phyloP scores from a whole-genome alignment of 176 grass and related monocot species.

The Juncus inflexus region DNA sequence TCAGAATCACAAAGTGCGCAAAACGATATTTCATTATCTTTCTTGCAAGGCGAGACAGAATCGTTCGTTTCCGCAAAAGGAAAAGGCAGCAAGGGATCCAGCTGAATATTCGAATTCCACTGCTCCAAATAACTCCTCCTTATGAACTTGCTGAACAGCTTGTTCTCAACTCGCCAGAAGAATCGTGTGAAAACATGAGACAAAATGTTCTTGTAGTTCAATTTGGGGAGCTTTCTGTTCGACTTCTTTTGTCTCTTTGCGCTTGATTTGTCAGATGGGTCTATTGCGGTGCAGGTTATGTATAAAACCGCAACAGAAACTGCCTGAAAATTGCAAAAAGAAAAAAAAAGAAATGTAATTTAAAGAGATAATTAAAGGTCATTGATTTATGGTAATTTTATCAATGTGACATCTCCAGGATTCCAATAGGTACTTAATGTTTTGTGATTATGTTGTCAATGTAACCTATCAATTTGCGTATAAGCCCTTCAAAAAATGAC shows the following conservation, averaged over 20 bases:
- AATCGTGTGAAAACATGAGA: constrained; percentile 47
- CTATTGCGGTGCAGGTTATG: constrained; percentile 64
- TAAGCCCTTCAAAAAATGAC: neutral
- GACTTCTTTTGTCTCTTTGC: constrained; percentile 52
- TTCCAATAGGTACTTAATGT: too few species aligned
- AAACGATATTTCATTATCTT: constrained; percentile 67
- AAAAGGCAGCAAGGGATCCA: constrained; percentile 85
- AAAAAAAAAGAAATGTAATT: neutral
- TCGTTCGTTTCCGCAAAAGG: constrained; percentile 71
- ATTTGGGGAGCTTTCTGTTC: constrained; percentile 37
- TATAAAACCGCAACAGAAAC: constrained; percentile 50
- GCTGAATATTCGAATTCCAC: constrained; percentile 62
- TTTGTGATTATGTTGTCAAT: too few species aligned
- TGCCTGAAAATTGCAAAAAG: constrained; percentile 26
- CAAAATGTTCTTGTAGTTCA: constrained; percentile 78
- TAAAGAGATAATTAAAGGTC: neutral
- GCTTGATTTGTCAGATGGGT: constrained; percentile 66
- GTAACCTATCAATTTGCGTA: neutral
- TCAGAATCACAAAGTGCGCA: constrained; percentile 89
- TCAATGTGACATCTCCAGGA: too few species aligned
- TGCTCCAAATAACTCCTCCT: constrained; percentile 78
- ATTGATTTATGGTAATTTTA: neutral
- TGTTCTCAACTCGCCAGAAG: constrained; percentile 50
- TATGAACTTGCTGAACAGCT: constrained; percentile 58
- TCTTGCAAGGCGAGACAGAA: constrained; percentile 46